These are phyloP conservation scores for Trichophyton simii DNA, from an alignment of 2,329 filamentous ascomycete genomes.

Conservation along the genomic window DNA sequence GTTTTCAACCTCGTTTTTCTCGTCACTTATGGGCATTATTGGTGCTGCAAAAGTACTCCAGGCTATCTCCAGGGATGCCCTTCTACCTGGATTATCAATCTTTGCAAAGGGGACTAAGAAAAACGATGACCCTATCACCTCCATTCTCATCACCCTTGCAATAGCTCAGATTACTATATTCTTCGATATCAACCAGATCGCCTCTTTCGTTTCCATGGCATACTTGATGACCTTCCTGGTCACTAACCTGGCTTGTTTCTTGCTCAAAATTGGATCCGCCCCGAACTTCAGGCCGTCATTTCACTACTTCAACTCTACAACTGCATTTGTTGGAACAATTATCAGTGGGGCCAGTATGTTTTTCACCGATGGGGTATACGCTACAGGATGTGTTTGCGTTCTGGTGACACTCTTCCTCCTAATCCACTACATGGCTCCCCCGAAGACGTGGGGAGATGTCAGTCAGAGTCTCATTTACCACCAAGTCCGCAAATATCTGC, in stretches of 20 bases:
- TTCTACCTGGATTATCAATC: slow-evolving; percentile 61
- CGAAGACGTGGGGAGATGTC: slow-evolving; percentile 82
- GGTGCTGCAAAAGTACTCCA: slow-evolving; percentile 75
- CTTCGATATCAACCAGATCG: slow-evolving; percentile 75
- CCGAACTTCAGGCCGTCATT: slow-evolving; percentile 83
- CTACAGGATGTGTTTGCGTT: slow-evolving; percentile 59
- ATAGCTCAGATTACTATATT: slow-evolving; percentile 70
- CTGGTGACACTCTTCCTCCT: slow-evolving; percentile 66
- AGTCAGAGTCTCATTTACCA: slow-evolving; percentile 80
- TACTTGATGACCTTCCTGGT: slow-evolving; percentile 88
- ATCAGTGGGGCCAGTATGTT: slow-evolving; percentile 74
- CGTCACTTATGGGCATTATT: slow-evolving; percentile 74
- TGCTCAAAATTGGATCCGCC: slow-evolving; percentile 74
- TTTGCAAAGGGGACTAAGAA: slow-evolving; percentile 63
- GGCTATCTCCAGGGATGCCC: slow-evolving; percentile 64
- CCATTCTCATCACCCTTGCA: slow-evolving; percentile 61
- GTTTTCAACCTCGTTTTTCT: slow-evolving; percentile 72
- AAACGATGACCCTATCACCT: slow-evolving; percentile 61
- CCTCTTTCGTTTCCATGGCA: slow-evolving; percentile 80
- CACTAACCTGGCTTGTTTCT: slow-evolving; percentile 75
- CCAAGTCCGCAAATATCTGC: slow-evolving; percentile 75
- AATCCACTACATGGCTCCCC: slow-evolving; percentile 74
- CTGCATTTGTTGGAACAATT: slow-evolving; percentile 61
- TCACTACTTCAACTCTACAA: slow-evolving; percentile 79
- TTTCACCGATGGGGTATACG: slow-evolving; percentile 74